phyloP scores from a whole-genome alignment of 441 rosid genomes.

The Raphanus hybrid region DNA sequence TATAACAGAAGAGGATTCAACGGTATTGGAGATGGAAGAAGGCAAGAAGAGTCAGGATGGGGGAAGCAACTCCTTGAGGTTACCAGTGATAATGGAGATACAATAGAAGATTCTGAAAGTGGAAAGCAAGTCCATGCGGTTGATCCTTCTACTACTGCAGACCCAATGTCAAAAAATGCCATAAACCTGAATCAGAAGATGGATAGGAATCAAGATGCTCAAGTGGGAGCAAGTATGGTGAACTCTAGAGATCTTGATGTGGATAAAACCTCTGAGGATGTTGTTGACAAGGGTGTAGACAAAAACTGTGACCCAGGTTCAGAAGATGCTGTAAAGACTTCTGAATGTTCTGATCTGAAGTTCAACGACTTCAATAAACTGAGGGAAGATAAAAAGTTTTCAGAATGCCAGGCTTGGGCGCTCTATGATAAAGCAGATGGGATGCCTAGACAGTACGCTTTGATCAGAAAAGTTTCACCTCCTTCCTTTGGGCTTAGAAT shows the following conservation, averaged over 20 bases:
- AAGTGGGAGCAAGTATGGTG: background rate
- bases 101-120: no score
- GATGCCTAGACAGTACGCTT: conserved; percentile 65
- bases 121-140: no score
- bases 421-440: conserved; percentile 53
- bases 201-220: no score
- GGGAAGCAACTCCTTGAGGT: conserved; percentile 41
- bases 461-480: conserved; percentile 46
- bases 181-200: no score
- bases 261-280: background rate
- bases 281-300: background rate
- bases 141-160: no score
- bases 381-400: background rate
- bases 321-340: background rate
- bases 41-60: conserved; percentile 36
- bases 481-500: conserved; percentile 38
- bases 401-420: conserved; percentile 39
- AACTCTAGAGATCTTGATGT: conserved; percentile 12
- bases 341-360: background rate
- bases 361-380: background rate
- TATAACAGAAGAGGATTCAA: background rate
- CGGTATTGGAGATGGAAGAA: background rate
- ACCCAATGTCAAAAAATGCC: no score
- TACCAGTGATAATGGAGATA: conserved; percentile 14
- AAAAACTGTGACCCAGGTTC: conserved; percentile 35